Conservation (phyloP, 192 early-diverging fungal genomes). For the Umbelopsis vinacea region DNA sequence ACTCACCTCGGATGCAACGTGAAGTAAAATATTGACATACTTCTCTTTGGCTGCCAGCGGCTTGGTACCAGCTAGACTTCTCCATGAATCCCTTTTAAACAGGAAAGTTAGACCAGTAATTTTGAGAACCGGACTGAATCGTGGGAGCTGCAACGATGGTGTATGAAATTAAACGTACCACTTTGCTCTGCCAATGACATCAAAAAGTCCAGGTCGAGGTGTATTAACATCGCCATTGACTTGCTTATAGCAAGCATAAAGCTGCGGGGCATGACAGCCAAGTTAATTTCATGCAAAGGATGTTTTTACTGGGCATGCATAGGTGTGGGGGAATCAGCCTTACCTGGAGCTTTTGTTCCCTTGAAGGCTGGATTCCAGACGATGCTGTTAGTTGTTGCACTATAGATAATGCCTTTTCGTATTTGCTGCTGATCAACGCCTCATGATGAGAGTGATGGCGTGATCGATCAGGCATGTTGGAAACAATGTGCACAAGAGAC, state of each 20-base stretch:
- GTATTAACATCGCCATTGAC: conserved; percentile 43
- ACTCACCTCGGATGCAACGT: conserved; percentile 34
- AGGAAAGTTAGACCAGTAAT: neutral
- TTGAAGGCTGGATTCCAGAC: conserved; percentile 40
- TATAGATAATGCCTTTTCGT: conserved; percentile 38
- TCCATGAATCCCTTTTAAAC: conserved; percentile 46
- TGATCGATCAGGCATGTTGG: conserved; percentile 19
- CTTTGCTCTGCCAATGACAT: conserved; percentile 51
- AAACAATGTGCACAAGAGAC: neutral
- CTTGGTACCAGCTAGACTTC: conserved; percentile 45
- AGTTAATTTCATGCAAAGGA: neutral
- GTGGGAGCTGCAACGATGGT: neutral
- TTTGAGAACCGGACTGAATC: neutral
- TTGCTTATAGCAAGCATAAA: conserved; percentile 58
- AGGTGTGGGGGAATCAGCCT: neutral
- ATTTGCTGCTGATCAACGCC: conserved; percentile 22
- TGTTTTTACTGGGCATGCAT: no score
- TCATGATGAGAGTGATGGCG: conserved; percentile 14
- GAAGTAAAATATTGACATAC: conserved; percentile 39
- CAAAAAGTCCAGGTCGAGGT: conserved; percentile 49
- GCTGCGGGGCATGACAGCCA: conserved; percentile 23
- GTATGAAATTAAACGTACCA: conserved; percentile 32
- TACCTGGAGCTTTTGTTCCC: conserved; percentile 40
- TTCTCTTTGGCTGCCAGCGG: conserved; percentile 44
- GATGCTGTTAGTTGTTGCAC: conserved; percentile 34